Conservation (phyloP, 306 rosid genomes). For the Cucumis melo region DNA sequence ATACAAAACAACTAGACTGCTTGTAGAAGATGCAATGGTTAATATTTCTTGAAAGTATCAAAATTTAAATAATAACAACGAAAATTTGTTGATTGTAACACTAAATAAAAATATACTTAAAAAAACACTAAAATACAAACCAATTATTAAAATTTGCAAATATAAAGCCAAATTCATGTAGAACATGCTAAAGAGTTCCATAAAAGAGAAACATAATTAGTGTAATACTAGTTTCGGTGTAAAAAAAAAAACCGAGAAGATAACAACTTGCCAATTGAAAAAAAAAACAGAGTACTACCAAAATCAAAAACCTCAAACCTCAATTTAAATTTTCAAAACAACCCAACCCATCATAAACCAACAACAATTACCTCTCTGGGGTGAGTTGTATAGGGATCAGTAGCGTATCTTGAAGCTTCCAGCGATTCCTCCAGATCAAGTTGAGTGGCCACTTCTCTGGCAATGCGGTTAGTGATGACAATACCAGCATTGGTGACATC, state of each 20-base stretch:
- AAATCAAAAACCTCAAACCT: background rate
- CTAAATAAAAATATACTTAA: background rate
- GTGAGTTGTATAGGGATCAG: slow-evolving; percentile 79
- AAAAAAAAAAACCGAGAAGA: background rate
- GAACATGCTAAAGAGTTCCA: background rate
- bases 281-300: background rate
- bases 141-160: background rate
- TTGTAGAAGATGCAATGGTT: background rate
- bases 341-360: background rate
- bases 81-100: background rate
- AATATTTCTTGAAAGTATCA: background rate
- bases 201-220: background rate
- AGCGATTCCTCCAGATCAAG: slow-evolving; percentile 91
- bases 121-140: background rate
- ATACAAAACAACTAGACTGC: background rate
- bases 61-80: background rate
- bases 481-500: slow-evolving; percentile 78
- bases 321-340: background rate
- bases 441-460: slow-evolving; percentile 58
- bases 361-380: slow-evolving; percentile 62
- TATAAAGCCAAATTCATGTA: background rate
- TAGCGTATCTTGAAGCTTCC: slow-evolving; percentile 81
- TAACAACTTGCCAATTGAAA: background rate
- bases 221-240: background rate
- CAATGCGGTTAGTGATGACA: slow-evolving; percentile 59